These are phyloP conservation scores for Zoysia pacifica DNA, from an alignment of 176 grass and related monocot genomes.

Conservation along the genomic window DNA sequence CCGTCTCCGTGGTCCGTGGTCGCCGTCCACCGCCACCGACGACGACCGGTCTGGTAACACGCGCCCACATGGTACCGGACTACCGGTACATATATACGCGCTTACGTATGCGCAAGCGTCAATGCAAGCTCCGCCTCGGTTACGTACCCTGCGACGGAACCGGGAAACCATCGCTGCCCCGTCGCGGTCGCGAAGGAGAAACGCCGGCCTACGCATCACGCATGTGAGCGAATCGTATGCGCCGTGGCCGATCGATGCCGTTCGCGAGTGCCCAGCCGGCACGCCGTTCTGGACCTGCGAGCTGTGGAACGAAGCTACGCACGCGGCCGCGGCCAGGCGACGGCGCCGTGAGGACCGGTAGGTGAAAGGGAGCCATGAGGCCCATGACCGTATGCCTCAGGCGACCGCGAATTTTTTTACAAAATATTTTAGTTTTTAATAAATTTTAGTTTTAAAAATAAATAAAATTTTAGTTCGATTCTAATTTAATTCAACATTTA, in stretches of 20 bases:
- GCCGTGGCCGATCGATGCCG: neutral
- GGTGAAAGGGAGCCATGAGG: slow-evolving; percentile 30
- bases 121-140: neutral
- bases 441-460: too few relatives aligned
- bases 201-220: neutral
- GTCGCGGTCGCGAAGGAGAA: slow-evolving; percentile 1
- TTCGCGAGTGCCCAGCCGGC: too few relatives aligned
- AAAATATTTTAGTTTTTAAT: too few relatives aligned
- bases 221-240: neutral
- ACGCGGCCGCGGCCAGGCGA: neutral
- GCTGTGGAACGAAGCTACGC: too few relatives aligned
- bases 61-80: neutral
- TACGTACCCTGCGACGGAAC: neutral
- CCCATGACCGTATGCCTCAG: too few relatives aligned
- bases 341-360: neutral
- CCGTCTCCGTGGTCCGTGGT: slow-evolving; percentile 13
- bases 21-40: slow-evolving; percentile 5
- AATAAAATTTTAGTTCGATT: too few relatives aligned
- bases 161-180: neutral
- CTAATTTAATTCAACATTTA: too few relatives aligned
- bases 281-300: too few relatives aligned
- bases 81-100: too few relatives aligned
- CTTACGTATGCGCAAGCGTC: neutral
- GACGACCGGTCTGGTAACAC: neutral
- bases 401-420: too few relatives aligned